Percentiles rank a stretch among this genome's conserved stretches.
Evolutionary conservation across 1,284 basidiomycete species (phyloP).

Genomic region (Athelia sp.): DNA sequence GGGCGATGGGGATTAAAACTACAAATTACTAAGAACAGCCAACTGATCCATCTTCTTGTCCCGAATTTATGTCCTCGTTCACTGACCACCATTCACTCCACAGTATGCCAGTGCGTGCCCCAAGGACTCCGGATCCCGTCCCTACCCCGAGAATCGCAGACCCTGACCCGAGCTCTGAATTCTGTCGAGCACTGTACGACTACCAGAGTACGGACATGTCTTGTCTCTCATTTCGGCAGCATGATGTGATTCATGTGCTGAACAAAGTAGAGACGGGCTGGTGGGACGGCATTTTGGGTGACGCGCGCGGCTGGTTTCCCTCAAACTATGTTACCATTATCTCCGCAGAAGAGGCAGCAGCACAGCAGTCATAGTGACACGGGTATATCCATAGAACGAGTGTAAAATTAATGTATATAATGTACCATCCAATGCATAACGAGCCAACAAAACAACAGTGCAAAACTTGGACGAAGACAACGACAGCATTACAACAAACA

Average conservation of each 20-base stretch:
- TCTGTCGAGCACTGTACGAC: constrained; percentile 74
- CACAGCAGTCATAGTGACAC: no score
- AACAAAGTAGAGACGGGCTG: constrained; percentile 75
- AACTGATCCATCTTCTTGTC: constrained; percentile 12
- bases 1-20: constrained; percentile 11
- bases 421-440: background rate
- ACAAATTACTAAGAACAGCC: constrained; percentile 20
- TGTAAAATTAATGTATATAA: no score
- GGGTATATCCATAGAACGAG: no score
- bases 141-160: no score
- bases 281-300: constrained; percentile 81
- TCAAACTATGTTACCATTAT: constrained; percentile 71
- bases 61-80: background rate
- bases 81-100: no score
- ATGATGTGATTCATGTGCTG: constrained; percentile 77
- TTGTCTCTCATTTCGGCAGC: constrained; percentile 68
- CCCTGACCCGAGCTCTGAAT: constrained; percentile 24
- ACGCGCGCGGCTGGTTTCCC: constrained; percentile 81
- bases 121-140: no score
- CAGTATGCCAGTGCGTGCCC: no score
- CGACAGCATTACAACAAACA: background rate
- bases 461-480: constrained; percentile 2
- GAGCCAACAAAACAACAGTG: constrained; percentile 1
- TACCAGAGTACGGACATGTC: constrained; percentile 65
- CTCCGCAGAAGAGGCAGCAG: constrained; percentile 52